Percentiles rank a stretch among this genome's conserved stretches.
phyloP scores from a whole-genome alignment of 2,329 filamentous ascomycete genomes.

The Exophiala lecanii-corni region DNA sequence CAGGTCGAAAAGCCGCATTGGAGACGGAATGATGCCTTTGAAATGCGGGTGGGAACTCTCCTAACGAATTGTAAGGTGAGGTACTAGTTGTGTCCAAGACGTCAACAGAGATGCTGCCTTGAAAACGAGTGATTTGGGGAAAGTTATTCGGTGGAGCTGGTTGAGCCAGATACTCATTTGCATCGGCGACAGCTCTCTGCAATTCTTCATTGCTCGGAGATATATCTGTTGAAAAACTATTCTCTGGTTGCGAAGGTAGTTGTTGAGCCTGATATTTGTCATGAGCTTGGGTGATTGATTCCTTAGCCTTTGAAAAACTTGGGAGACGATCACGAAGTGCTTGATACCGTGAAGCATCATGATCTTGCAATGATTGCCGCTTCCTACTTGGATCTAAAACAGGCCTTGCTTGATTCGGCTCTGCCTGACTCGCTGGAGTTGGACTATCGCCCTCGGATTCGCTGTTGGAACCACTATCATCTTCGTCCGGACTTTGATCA shows the following conservation, averaged over 20 bases:
- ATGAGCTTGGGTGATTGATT: not conserved
- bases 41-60: constrained; percentile 24
- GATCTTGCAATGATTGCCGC: not conserved
- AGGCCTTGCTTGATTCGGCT: not conserved
- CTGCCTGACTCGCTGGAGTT: not conserved
- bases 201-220: constrained; percentile 1
- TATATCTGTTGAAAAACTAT: not conserved
- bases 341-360: constrained; percentile 1
- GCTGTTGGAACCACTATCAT: not conserved
- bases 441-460: not conserved
- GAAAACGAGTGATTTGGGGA: not conserved
- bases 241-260: not conserved
- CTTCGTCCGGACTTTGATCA: not conserved
- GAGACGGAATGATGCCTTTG: constrained; percentile 1
- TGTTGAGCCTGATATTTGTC: not conserved
- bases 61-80: constrained; percentile 8
- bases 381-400: not conserved
- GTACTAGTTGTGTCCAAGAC: not conserved
- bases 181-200: constrained; percentile 3
- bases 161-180: constrained; percentile 3
- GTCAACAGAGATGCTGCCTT: constrained; percentile 1
- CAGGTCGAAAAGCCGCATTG: not conserved
- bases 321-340: not conserved
- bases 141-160: not conserved
- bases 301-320: not conserved